Base-by-base conservation (phyloP, 192 early-diverging fungal genomes). In the Phlyctochytrium arcticum region DNA sequence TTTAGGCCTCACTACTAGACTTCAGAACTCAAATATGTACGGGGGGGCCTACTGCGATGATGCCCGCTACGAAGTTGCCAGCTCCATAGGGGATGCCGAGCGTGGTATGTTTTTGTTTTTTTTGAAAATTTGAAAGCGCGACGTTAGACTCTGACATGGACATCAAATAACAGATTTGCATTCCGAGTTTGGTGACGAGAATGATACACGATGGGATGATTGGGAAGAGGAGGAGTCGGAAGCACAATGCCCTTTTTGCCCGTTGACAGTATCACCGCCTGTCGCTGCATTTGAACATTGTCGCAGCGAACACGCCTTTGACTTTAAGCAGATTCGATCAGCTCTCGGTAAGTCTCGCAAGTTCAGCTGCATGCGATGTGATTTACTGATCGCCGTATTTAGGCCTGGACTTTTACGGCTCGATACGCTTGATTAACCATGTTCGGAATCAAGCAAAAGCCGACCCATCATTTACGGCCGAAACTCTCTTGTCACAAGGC, bases 341-440 rank as follows among this genome's bases (percentile, higher is more conserved):
- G 32, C 12, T 10, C 51, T 73, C 19, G 60, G 73, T 74, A 42
- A 53, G 57, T 23, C 33, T 29, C 3, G 50, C 33, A 51, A 24
- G 24, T 51, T n/a, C n/a, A n/a, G 37, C 37, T 42, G 37, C 37
- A 42, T 42, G 7, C 8, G 7, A 21, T 7, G 9, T 57, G 33
- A 42, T 42, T 10, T 42, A 42, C 37, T 42, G 9, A 42, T 10
- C 37, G 37, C 9, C 37, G n/a, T 10, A 59, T 42, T 42, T 23
- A 65, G 82, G 56, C 21, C 77, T 94, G 33, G 88, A 92, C 71
- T 92, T 98, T 65, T 94, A 98, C 79, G 76, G 82, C 55, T 89
- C 88, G 5, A 87, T 98, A 30, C 71, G 78, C 2, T 72, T 96
- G 50, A 88, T 98, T 76, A 98, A 98, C 72, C 89, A 87, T 55